Base-by-base conservation (phyloP, 176 grass and related monocot species). In the Carex parvula region DNA sequence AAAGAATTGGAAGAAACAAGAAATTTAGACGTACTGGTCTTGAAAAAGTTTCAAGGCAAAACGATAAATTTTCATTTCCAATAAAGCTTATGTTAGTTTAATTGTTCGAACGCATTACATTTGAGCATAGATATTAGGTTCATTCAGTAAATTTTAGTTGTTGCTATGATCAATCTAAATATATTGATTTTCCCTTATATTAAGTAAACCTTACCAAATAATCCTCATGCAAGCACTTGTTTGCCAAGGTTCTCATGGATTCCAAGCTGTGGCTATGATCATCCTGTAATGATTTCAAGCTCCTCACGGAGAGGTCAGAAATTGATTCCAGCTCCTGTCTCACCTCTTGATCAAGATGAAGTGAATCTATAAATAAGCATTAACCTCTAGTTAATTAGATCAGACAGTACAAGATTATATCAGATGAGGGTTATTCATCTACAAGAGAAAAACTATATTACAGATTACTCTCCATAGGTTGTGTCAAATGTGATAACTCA, bases 161-260 rank as follows among this genome's bases (percentile, higher is more conserved):
- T 53, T 53, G 70, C 26, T 15, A 37, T 16, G 5, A 67, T 35
- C 64, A 67, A 15, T 20, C 17, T 66, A 60, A 13, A 35, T 70
- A 57, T 29, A 71, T 48, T 81, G 29, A 20, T 81, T 66, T 14
- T 17, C 64, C 17, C 22, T 84, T 32, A 54, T 32, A 58, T 58
- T 12, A 74, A 57, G 53, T 18, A 33, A 60, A 80, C 30, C 88
- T 93, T 85, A 94, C 94, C 88, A 68, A 86, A 58, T 91, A 94
- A 59, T 94, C 89, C 39, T 89, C 85, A 62, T 89, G 86, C 60
- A 97, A 54, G 80, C 44, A 92, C 70, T 91, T 86, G 60, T 26
- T 75, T 9, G 83, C 18, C 64, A 88, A 59, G 54, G 8, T 87
- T 87, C 83, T 89, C 60, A 94, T 78, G 56, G 77, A 90, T 69